A percentile compares a stretch with the other conserved stretches of the same genome.
Conservation (phyloP, 129 eudicot species). For the Logfia minima region DNA sequence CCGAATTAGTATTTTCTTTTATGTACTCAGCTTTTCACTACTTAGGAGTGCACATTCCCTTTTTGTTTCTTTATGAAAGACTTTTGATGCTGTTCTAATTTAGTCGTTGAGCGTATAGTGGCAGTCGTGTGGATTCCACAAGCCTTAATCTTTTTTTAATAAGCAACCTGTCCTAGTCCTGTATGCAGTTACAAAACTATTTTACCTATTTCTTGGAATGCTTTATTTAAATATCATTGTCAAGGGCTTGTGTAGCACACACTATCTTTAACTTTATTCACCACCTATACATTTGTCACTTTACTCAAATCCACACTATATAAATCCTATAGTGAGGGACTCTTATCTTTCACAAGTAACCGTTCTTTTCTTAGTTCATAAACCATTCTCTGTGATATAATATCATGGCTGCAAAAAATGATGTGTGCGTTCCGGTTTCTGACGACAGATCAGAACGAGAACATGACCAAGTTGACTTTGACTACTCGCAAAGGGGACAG, state of each 20-base stretch:
- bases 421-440: constrained; percentile 19
- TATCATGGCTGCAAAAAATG: constrained; percentile 21
- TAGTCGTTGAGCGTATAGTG: background rate
- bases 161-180: background rate
- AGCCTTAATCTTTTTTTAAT: background rate
- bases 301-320: constrained; percentile 6
- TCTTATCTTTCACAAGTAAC: constrained; percentile 26
- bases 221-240: constrained; percentile 18
- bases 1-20: background rate
- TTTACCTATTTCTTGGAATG: constrained; percentile 3
- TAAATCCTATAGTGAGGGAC: constrained; percentile 17
- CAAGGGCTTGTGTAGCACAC: constrained; percentile 29
- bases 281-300: background rate
- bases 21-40: background rate
- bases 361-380: background rate
- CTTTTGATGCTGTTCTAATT: background rate
- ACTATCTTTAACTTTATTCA: constrained; percentile 7
- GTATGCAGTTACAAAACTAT: background rate
- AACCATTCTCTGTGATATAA: constrained; percentile 3
- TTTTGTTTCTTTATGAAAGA: background rate
- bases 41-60: background rate
- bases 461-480: constrained; percentile 20
- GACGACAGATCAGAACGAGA: constrained; percentile 8
- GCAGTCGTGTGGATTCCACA: constrained; percentile 24
- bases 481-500: constrained; percentile 43